Conservation (phyloP, 2,329 filamentous ascomycete genomes). For the Fusarium pseudograminearum region DNA sequence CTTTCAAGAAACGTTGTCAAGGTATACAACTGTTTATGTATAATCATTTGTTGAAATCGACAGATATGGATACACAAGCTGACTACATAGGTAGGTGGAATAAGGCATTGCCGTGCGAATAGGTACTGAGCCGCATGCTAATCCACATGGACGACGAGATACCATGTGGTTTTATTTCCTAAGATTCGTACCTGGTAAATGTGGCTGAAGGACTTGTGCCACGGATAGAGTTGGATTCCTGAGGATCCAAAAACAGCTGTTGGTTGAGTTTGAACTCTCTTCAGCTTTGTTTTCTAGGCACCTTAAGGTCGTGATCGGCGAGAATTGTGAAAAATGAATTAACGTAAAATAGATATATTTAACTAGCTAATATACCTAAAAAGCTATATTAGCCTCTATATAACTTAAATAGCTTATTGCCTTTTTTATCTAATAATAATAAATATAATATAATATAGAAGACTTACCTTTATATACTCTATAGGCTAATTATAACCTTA, state of each 20-base stretch:
- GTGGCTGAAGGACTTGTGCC: constrained; percentile 24
- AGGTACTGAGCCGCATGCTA: neutral
- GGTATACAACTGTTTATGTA: neutral
- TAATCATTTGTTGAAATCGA: neutral
- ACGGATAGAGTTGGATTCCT: constrained; percentile 8
- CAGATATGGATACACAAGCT: neutral
- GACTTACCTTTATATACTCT: too few species aligned
- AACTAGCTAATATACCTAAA: too few species aligned
- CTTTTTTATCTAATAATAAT: too few species aligned
- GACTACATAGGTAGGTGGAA: neutral
- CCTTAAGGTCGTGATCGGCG: too few species aligned
- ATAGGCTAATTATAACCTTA: too few species aligned
- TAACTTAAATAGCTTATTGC: too few species aligned
- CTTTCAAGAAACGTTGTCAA: neutral
- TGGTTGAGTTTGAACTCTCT: neutral
- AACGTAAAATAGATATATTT: too few species aligned
- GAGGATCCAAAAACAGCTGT: neutral
- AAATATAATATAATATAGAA: too few species aligned
- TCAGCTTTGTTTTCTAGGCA: neutral
- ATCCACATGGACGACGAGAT: constrained; percentile 28
- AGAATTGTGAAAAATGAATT: too few species aligned
- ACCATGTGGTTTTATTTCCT: neutral
- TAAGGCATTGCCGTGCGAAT: neutral
- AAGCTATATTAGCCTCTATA: too few species aligned
- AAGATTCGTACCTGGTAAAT: constrained; percentile 24